These are phyloP conservation scores for Lichina pygmaea DNA, from an alignment of 495 filamentous ascomycete species.

Conservation along the genomic window DNA sequence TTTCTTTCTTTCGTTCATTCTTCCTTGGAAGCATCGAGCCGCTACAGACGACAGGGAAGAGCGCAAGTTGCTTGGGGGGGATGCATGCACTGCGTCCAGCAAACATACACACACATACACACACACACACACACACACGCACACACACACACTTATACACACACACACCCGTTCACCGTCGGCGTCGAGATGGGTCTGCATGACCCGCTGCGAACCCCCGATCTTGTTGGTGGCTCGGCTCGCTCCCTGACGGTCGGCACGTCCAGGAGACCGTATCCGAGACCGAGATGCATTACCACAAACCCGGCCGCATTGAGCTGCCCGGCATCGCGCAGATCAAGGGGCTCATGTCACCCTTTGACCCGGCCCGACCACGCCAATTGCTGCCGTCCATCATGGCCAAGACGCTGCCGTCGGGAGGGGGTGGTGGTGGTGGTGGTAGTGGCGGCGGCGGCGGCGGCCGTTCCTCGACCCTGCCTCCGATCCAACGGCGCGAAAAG, in stretches of 20 bases:
- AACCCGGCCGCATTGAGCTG: slow-evolving; percentile 39
- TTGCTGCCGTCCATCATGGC: slow-evolving; percentile 59
- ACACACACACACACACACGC: neutral
- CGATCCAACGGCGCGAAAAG: slow-evolving; percentile 39
- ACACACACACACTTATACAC: neutral
- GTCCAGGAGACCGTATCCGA: slow-evolving; percentile 27
- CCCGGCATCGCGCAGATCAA: slow-evolving; percentile 50
- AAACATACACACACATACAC: neutral
- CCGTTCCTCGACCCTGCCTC: slow-evolving; percentile 65
- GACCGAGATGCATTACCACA: slow-evolving; percentile 31
- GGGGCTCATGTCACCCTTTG: slow-evolving; percentile 27
- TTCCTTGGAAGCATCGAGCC: neutral
- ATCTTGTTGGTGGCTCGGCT: neutral
- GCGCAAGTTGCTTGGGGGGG: too few relatives aligned
- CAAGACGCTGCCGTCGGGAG: slow-evolving; percentile 34
- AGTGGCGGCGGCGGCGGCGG: slow-evolving; percentile 12
- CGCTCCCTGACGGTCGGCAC: slow-evolving; percentile 8
- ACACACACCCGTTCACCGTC: neutral
- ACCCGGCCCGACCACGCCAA: slow-evolving; percentile 33
- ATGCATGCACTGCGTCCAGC: too few relatives aligned
- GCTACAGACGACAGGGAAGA: too few relatives aligned
- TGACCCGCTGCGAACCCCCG: too few relatives aligned
- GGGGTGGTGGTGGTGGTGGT: too few relatives aligned
- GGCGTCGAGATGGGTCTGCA: too few relatives aligned
- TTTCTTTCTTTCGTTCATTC: slow-evolving; percentile 1